A percentile compares a stretch with the other conserved stretches of the same genome.
Evolutionary conservation across 106 monocot species (phyloP).

Genomic region (Triglochin maritima): DNA sequence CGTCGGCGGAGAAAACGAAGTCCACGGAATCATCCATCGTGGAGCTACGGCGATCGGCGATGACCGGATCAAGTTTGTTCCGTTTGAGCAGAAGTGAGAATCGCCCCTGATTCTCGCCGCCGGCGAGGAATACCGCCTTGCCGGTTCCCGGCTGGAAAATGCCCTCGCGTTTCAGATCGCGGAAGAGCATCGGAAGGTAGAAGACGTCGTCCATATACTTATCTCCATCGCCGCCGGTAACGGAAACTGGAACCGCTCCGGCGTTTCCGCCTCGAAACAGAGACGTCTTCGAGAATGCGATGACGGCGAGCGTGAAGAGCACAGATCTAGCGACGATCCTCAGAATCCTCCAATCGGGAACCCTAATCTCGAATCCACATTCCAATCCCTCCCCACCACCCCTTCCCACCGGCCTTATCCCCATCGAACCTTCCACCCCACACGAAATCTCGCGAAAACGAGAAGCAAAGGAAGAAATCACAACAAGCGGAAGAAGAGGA

Average conservation of each 20-base stretch:
- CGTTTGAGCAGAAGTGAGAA: background rate
- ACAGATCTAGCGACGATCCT: slow-evolving; percentile 24
- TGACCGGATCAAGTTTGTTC: slow-evolving; percentile 21
- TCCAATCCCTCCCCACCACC: slow-evolving; percentile 6
- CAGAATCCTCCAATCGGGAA: slow-evolving; percentile 30
- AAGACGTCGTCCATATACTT: slow-evolving; percentile 6
- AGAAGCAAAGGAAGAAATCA: background rate
- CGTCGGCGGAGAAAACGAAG: slow-evolving; percentile 26
- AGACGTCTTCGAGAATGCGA: slow-evolving; percentile 29
- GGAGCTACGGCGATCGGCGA: too few relatives aligned
- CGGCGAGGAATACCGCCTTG: too few relatives aligned
- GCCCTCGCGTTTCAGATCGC: slow-evolving; percentile 34
- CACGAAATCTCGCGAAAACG: too few relatives aligned
- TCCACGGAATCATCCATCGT: slow-evolving; percentile 21
- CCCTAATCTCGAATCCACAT: slow-evolving; percentile 32
- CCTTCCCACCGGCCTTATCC: background rate
- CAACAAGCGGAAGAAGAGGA: background rate
- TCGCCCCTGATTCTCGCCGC: too few relatives aligned
- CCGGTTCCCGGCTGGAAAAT: slow-evolving; percentile 1
- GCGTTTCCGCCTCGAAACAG: too few relatives aligned
- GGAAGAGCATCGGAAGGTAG: slow-evolving; percentile 34
- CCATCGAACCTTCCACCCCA: too few relatives aligned
- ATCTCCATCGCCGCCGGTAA: too few relatives aligned
- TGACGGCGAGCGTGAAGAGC: slow-evolving; percentile 18
- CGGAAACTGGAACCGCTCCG: too few relatives aligned